Base-by-base conservation (phyloP, 352 stramenopile genomes). In the Phytophthora meadii region DNA sequence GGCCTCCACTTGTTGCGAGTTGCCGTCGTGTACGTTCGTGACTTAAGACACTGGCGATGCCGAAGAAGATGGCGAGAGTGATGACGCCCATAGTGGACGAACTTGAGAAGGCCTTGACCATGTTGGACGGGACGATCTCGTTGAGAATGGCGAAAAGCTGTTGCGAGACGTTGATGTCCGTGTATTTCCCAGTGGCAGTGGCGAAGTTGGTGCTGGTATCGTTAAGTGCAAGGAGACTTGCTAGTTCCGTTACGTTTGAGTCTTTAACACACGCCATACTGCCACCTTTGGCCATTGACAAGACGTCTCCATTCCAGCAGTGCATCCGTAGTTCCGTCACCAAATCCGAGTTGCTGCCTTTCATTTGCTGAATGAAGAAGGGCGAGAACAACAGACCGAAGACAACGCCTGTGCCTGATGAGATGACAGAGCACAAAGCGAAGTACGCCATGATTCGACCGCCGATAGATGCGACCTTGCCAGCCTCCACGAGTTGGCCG, bases 141-240 rank as follows among this genome's bases (percentile, higher is more conserved):
- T 77, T 69, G 27, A 90, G 60, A 55, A 92, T 92, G 41, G 67
- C 56, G 55, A 93, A 86, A 30, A 93, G 54, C 59, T 92, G 82
- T 54, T 92, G 75, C 19, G 82, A 86, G 11, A 92, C 76, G 24
- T 72, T 78, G 19, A 90, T 68, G 70, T 50, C 53, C 28, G 30
- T 41, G 37, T 50, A 70, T 15, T 22, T 54, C 41, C 63, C 74
- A 68, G 11, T 68, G 8, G 71, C 54, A 30, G 59, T 68, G 9
- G 70, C 50, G 41, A 89, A 87, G 51, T 79, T 80, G 41, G 42
- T 74, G 12, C 60, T 61, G 14, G 73, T 85, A 49, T 89, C 74
- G 48, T 92, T 87, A 8, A 93, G 61, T 10, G 39, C 71, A 51
- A 89, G 74, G 11, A 74, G 57, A 17, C 74, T 47, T 6, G 63